A percentile compares a stretch with the other conserved stretches of the same genome.
These are phyloP conservation scores for Lolium multiflorum DNA, from an alignment of 176 grass and related monocot genomes.

Conservation along the genomic window DNA sequence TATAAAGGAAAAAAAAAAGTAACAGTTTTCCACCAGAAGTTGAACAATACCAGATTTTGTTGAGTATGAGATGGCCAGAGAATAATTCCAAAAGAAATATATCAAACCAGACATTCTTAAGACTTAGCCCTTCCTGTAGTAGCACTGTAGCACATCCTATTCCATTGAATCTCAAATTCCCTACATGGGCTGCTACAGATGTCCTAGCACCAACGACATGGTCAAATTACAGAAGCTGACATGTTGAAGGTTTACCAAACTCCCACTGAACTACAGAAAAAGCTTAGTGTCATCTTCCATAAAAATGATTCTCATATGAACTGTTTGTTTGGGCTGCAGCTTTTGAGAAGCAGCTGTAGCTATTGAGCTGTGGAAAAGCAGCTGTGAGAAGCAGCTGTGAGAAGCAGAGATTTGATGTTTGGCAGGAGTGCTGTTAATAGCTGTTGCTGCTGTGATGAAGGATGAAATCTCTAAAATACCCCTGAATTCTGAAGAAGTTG, in stretches of 20 bases:
- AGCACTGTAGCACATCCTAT: background rate
- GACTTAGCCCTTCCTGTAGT: background rate
- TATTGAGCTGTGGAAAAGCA: too few species aligned
- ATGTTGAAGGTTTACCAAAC: background rate
- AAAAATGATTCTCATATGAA: background rate
- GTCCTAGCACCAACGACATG: background rate
- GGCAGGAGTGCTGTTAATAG: too few species aligned
- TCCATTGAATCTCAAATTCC: background rate
- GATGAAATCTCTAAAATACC: too few species aligned
- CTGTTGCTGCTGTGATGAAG: too few species aligned
- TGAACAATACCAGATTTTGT: background rate
- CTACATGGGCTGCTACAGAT: background rate
- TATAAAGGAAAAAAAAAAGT: too few species aligned
- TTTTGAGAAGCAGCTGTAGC: too few species aligned
- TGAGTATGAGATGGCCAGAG: background rate
- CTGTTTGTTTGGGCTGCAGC: too few species aligned
- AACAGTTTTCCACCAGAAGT: background rate
- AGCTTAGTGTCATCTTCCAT: background rate
- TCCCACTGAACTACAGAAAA: background rate
- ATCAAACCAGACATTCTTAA: background rate
- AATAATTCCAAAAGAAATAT: background rate
- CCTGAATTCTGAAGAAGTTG: too few species aligned
- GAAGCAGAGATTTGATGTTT: too few species aligned
- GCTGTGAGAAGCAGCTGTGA: too few species aligned
- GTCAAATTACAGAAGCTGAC: background rate